Percentiles rank a stretch among this genome's conserved stretches.
phyloP scores from a whole-genome alignment of 306 rosid species.

The Astragalus membranaceus region DNA sequence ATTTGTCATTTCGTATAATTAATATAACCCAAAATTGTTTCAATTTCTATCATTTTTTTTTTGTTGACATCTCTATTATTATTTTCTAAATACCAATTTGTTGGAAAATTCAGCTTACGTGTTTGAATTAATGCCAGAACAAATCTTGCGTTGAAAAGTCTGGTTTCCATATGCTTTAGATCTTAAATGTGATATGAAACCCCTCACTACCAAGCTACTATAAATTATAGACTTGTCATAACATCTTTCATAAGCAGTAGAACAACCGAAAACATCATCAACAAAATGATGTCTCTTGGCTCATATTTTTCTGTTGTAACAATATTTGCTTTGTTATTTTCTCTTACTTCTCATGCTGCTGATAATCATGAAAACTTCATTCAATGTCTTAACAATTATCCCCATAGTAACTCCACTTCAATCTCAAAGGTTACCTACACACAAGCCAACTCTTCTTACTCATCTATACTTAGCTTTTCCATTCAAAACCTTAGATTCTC shows the following conservation, averaged over 20 bases:
- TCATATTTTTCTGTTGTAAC: background rate
- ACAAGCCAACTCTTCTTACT: slow-evolving; percentile 35
- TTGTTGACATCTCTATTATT: no score
- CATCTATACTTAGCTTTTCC: slow-evolving; percentile 25
- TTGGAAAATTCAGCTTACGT: no score
- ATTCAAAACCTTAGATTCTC: slow-evolving; percentile 27
- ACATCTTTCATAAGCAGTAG: background rate
- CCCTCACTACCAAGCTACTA: background rate
- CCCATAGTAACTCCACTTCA: background rate
- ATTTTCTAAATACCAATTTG: no score
- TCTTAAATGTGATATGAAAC: no score
- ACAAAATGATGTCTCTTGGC: background rate
- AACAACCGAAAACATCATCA: background rate
- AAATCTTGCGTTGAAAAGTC: no score
- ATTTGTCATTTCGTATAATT: no score
- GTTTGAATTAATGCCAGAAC: no score
- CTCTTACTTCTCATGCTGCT: background rate
- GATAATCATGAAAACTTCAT: slow-evolving; percentile 12
- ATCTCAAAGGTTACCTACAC: slow-evolving; percentile 35
- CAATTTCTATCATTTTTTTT: no score
- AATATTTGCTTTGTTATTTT: no score
- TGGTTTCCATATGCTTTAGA: no score
- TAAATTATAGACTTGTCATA: background rate
- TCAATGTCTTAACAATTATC: slow-evolving; percentile 10
- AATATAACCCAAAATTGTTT: no score